Evolutionary conservation across 2,329 filamentous ascomycete species (phyloP).

Genomic region (Tolypocladium inflatum): DNA sequence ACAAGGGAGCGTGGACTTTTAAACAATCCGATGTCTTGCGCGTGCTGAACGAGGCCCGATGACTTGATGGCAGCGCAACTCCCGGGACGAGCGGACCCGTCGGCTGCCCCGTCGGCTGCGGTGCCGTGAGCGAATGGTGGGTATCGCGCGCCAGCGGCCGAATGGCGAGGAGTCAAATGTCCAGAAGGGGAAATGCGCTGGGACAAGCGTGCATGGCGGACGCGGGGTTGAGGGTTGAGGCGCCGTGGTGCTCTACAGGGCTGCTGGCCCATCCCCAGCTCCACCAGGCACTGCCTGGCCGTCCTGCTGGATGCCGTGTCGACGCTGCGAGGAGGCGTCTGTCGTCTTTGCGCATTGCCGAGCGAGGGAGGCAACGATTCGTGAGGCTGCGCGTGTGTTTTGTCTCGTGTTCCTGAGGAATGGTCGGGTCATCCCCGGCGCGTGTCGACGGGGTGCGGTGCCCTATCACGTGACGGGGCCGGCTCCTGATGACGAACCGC

Average conservation of each 20-base stretch:
- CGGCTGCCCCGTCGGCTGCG: background rate
- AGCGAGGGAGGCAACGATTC: background rate
- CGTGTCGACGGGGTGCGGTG: background rate
- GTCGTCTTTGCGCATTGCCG: too few species aligned
- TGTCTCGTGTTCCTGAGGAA: background rate
- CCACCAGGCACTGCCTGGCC: background rate
- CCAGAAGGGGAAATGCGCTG: background rate
- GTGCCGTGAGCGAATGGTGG: background rate
- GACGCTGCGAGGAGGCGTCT: background rate
- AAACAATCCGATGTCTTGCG: too few species aligned
- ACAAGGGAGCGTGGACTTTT: too few species aligned
- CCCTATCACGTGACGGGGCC: background rate
- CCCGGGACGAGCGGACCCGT: background rate
- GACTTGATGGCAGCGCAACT: background rate
- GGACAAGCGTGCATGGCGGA: background rate
- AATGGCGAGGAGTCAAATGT: background rate
- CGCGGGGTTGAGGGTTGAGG: background rate
- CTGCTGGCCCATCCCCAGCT: background rate
- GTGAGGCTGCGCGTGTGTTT: background rate
- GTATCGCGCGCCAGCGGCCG: background rate
- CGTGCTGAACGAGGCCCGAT: background rate
- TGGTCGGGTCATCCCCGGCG: background rate
- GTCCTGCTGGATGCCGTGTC: too few species aligned
- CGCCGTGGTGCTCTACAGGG: background rate
- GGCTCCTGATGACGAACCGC: background rate